Percentiles rank a stretch among this genome's conserved stretches.
Conservation (phyloP, 164 flowering plant genomes). For the Nymphaea colorata region DNA sequence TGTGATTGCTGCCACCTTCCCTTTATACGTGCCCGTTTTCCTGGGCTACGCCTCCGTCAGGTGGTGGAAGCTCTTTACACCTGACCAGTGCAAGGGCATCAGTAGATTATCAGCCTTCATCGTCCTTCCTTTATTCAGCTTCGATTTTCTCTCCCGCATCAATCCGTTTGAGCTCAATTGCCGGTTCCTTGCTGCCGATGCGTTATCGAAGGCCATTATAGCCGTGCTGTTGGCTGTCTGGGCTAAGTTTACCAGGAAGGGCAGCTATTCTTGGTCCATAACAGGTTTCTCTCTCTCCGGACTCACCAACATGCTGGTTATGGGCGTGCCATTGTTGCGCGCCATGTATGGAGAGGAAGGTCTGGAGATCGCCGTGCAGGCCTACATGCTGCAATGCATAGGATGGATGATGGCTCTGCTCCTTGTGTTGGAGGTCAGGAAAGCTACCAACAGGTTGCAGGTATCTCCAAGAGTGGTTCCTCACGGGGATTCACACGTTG, state of each 20-base stretch:
- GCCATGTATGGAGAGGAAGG: conserved; percentile 60
- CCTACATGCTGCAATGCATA: conserved; percentile 41
- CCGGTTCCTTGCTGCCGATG: conserved; percentile 45
- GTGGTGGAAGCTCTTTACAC: conserved; percentile 52
- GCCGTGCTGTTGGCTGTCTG: conserved; percentile 35
- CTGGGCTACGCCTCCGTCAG: conserved; percentile 46
- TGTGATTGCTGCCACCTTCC: conserved; percentile 38
- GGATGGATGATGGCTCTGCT: conserved; percentile 47
- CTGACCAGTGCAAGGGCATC: conserved; percentile 46
- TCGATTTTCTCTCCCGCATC: conserved; percentile 40
- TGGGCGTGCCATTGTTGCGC: conserved; percentile 57
- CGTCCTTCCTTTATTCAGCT: conserved; percentile 59
- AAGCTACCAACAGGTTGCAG: conserved; percentile 1
- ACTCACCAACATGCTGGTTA: conserved; percentile 47
- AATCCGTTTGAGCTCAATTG: conserved; percentile 56
- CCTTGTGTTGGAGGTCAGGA: conserved; percentile 36
- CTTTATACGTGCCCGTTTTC: conserved; percentile 36
- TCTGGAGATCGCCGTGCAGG: conserved; percentile 53
- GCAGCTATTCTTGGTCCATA: conserved; percentile 48
- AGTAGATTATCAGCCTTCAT: conserved; percentile 52
- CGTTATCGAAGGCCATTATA: conserved; percentile 38
- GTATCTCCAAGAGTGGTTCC: neutral
- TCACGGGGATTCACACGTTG: too few relatives aligned
- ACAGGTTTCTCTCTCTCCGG: conserved; percentile 59
- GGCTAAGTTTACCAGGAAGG: conserved; percentile 48